phyloP scores from a whole-genome alignment of 345 rosid species.

The Odontarrhena argentea region DNA sequence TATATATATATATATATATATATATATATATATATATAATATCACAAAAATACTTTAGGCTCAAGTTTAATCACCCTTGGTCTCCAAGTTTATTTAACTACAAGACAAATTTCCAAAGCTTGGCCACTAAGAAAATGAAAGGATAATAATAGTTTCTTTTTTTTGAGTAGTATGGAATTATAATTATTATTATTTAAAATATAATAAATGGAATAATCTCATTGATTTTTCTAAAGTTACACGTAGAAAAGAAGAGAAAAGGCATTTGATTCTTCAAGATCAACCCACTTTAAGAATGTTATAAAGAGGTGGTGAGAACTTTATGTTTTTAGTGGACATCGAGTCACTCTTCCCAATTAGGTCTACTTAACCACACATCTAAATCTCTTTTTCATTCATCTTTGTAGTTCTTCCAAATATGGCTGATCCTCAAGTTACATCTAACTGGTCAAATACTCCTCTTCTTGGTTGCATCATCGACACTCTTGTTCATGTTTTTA shows the following conservation, averaged over 20 bases:
- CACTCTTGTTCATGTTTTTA: slow-evolving; percentile 23
- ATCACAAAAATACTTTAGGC: too few relatives aligned
- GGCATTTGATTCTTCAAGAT: slow-evolving; percentile 21
- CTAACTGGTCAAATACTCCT: slow-evolving; percentile 15
- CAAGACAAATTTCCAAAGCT: too few relatives aligned
- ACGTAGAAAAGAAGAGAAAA: slow-evolving; percentile 1
- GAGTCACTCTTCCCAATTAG: slow-evolving; percentile 26
- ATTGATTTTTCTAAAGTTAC: slow-evolving; percentile 8
- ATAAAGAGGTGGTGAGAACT: slow-evolving; percentile 16
- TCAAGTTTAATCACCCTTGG: too few relatives aligned
- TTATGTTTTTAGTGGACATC: slow-evolving; percentile 24
- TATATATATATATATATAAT: too few relatives aligned
- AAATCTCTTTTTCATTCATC: slow-evolving; percentile 15
- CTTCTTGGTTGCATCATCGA: slow-evolving; percentile 43
- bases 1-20: too few relatives aligned
- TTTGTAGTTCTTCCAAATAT: background rate
- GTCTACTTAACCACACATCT: background rate
- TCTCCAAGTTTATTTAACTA: too few relatives aligned
- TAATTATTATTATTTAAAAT: too few relatives aligned
- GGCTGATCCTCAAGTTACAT: slow-evolving; percentile 29
- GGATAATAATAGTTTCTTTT: too few relatives aligned
- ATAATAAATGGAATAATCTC: too few relatives aligned
- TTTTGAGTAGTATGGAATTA: too few relatives aligned
- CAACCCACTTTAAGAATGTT: background rate
- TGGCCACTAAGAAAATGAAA: too few relatives aligned